Percentiles rank a stretch among this genome's conserved stretches.
Conservation (phyloP, 2,329 filamentous ascomycete species). For the Grosmannia serpens region DNA sequence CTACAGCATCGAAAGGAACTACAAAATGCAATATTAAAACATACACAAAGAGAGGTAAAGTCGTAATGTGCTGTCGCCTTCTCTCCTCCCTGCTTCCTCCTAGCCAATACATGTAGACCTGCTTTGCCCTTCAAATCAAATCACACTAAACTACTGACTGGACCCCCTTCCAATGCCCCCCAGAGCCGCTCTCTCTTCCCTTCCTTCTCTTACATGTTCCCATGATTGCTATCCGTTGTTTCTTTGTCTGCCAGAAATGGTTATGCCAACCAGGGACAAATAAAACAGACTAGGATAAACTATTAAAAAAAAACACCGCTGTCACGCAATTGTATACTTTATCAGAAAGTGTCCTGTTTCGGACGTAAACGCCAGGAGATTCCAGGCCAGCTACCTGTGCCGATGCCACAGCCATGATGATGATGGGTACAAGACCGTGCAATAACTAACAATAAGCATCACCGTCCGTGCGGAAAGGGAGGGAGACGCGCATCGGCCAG, state of each 20-base stretch:
- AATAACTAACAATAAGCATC: neutral
- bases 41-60: neutral
- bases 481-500: neutral
- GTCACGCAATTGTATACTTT: neutral
- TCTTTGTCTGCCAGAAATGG: neutral
- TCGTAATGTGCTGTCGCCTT: neutral
- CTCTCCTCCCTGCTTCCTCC: neutral
- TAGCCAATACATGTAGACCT: neutral
- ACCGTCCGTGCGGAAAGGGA: neutral
- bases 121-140: neutral
- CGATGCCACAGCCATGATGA: neutral
- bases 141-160: neutral
- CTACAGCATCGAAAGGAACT: neutral
- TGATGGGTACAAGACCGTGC: neutral
- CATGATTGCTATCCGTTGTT: too few species aligned
- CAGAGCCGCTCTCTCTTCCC: neutral
- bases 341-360: neutral
- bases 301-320: neutral
- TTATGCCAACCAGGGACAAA: neutral
- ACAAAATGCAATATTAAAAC: constrained; percentile 2
- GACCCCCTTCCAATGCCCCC: neutral
- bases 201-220: neutral
- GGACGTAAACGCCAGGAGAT: neutral
- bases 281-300: neutral
- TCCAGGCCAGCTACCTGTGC: neutral